Evolutionary conservation across 192 early-diverging fungal genomes (phyloP), one percentile per base, ranked within the genome.

Genomic region (Rhizoclosmatium globosum): DNA sequence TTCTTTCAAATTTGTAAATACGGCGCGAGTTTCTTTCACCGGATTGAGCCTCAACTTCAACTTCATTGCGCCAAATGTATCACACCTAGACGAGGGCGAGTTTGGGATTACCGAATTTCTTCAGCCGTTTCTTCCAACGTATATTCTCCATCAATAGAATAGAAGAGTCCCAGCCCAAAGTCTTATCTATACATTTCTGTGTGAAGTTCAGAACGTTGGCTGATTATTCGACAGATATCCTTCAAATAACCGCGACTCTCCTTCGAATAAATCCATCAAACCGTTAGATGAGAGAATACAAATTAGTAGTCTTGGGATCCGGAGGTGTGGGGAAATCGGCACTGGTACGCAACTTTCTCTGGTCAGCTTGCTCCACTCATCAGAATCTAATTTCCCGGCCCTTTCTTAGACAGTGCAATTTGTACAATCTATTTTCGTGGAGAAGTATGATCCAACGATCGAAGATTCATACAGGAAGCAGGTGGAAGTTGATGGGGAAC

Each of bases 381-480:
- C 21, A 19, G 21, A n/a, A 23, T 46, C 43, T 69, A 59, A 46
- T 38, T 38, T 48, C n/a, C 59, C 74, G 47, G 45, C 50, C 19
- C 75, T 64, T 67, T 69, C 61, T 45, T 71, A 91, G 88, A 90
- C 90, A 15, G 87, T 88, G 17, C 90, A 90, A 82, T 90, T 92
- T 68, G 87, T 90, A 46, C 90, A 86, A 65, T 90, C 82, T 48
- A 86, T 89, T 68, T 90, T 98, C 82, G 92, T 94, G 39, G 94
- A 96, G 88, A 98, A 95, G 80, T 99, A 98, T 80, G 96, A 98
- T 87, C 98, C 98, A 62, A 99, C 98, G 4, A 99, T 97, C 75
- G 98, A 99, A 85, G 98, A 98, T 84, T 96, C 94, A 19, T 99
- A 98, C 85, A 89, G 96, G 69, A 97, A 96, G 87, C 96, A 98